Evolutionary conservation across 768 basidiomycete species (phyloP).

Genomic region (Phaffia australis): DNA sequence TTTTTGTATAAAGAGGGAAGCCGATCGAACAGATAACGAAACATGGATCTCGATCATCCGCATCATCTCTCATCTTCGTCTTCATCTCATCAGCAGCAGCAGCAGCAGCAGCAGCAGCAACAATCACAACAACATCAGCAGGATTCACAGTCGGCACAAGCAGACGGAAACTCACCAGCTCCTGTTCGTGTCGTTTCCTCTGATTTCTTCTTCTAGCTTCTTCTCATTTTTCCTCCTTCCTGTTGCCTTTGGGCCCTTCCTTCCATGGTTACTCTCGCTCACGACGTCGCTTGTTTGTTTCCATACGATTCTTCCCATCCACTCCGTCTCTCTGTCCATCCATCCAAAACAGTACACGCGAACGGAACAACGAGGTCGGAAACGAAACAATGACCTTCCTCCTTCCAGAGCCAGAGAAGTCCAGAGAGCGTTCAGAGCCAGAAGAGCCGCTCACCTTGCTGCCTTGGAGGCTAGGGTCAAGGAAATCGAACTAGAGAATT

Average conservation of each 20-base stretch:
- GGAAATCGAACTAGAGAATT: slow-evolving; percentile 76
- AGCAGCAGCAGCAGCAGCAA: background rate
- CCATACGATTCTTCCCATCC: too few species aligned
- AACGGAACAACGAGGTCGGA: slow-evolving; percentile 25
- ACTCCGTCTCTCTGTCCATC: too few species aligned
- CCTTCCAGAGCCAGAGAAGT: slow-evolving; percentile 72
- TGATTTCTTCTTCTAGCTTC: background rate
- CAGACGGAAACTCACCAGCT: too few species aligned
- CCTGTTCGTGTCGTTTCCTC: background rate
- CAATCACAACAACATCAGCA: too few species aligned
- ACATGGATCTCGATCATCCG: background rate
- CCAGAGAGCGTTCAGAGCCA: slow-evolving; percentile 76
- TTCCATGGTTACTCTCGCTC: too few species aligned
- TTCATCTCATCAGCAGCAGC: background rate
- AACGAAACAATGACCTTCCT: slow-evolving; percentile 54
- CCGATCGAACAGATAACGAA: background rate
- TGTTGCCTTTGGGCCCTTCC: background rate
- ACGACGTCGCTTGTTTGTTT: too few species aligned
- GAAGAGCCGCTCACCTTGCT: slow-evolving; percentile 76
- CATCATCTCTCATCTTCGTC: background rate
- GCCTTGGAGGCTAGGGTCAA: slow-evolving; percentile 68
- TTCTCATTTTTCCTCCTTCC: background rate
- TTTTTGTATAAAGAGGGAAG: background rate
- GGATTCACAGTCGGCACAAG: too few species aligned
- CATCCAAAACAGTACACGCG: background rate